Conservation (phyloP, 805 yeast species). For the Teunomyces lycoperdinae region DNA sequence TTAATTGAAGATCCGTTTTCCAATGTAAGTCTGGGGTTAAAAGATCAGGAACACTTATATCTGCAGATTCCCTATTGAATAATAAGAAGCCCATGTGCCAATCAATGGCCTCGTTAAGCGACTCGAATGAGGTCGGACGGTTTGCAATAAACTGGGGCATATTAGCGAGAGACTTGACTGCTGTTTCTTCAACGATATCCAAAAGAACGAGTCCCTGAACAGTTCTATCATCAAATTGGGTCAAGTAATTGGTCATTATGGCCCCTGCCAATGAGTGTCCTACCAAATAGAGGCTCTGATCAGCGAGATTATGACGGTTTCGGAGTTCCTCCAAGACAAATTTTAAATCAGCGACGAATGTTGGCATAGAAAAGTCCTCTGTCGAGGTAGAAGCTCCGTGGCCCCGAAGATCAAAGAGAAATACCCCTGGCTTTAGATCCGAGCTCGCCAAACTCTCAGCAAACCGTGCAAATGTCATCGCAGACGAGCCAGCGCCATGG, state of each 20-base stretch:
- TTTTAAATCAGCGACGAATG: slow-evolving; percentile 58
- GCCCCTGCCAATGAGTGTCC: slow-evolving; percentile 97
- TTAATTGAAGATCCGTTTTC: slow-evolving; percentile 60
- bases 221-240: slow-evolving; percentile 14
- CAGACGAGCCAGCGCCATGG: slow-evolving; percentile 96
- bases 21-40: slow-evolving; percentile 46
- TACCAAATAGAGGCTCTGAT: slow-evolving; percentile 50
- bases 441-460: slow-evolving; percentile 27
- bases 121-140: slow-evolving; percentile 61
- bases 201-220: slow-evolving; percentile 72
- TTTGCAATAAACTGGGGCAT: slow-evolving; percentile 65
- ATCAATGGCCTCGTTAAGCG: slow-evolving; percentile 59
- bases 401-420: slow-evolving; percentile 79
- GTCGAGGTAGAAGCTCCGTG: slow-evolving; percentile 54
- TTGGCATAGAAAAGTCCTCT: slow-evolving; percentile 41
- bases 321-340: slow-evolving; percentile 37
- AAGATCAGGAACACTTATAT: slow-evolving; percentile 73
- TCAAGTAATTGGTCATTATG: slow-evolving; percentile 56
- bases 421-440: slow-evolving; percentile 48
- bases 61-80: slow-evolving; percentile 59
- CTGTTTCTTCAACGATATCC: slow-evolving; percentile 95
- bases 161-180: slow-evolving; percentile 60
- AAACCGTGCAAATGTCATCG: slow-evolving; percentile 67
- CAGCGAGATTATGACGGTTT: slow-evolving; percentile 8
- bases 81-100: slow-evolving; percentile 74